Percentiles rank a stretch among this genome's conserved stretches.
Conservation (phyloP, 495 filamentous ascomycete species). For the Hypoxylon trugodes region DNA sequence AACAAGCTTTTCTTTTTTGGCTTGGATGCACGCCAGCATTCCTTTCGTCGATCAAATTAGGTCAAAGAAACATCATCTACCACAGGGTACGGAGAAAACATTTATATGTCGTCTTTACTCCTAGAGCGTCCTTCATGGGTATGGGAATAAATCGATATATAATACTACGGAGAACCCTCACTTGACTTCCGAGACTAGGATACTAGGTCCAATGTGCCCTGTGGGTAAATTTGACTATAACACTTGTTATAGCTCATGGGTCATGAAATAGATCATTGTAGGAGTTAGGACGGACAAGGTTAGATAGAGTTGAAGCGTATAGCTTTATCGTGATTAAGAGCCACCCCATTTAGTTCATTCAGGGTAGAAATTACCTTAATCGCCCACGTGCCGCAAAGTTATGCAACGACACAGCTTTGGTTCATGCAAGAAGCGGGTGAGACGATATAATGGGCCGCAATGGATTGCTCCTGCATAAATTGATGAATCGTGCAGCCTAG, state of each 20-base stretch:
- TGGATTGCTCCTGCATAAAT: conserved; percentile 11
- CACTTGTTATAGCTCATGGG: conserved; percentile 9
- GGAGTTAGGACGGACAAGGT: conserved; percentile 10
- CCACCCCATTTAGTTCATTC: conserved; percentile 3
- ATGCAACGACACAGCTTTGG: conserved; percentile 15
- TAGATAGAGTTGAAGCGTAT: conserved; percentile 1
- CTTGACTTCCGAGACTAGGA: conserved; percentile 23
- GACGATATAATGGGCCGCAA: conserved; percentile 2
- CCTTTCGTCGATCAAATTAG: not conserved
- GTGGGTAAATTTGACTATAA: conserved; percentile 10
- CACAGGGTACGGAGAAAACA: not conserved
- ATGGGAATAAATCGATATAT: conserved; percentile 2
- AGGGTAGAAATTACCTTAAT: conserved; percentile 11
- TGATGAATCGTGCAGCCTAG: conserved; percentile 12
- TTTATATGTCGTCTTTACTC: not conserved
- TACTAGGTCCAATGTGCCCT: conserved; percentile 22
- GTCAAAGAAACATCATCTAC: not conserved
- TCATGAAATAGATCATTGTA: conserved; percentile 5
- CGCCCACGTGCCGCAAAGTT: conserved; percentile 29
- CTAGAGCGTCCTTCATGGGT: not conserved
- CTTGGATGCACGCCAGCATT: not conserved
- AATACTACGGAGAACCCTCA: conserved; percentile 15
- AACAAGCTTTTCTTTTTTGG: not conserved
- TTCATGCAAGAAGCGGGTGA: conserved; percentile 22
- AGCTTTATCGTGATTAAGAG: conserved; percentile 17